Conservation (phyloP, 2,329 filamentous ascomycete species). For the Pyricularia grisea region DNA sequence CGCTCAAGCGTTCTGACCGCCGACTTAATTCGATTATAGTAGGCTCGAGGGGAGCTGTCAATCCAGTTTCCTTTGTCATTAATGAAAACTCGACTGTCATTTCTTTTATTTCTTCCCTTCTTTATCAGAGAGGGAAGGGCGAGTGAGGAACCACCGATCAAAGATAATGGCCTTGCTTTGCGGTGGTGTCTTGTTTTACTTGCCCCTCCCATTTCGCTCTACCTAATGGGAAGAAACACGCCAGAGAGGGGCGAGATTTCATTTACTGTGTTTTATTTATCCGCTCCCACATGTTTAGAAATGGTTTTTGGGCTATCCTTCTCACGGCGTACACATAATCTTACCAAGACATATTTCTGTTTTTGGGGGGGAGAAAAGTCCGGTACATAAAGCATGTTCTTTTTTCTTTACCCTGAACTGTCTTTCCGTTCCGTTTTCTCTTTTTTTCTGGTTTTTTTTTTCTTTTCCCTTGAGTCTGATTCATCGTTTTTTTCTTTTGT, state of each 20-base stretch:
- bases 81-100: background rate
- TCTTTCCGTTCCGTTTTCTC: slow-evolving; percentile 2
- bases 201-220: background rate
- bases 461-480: background rate
- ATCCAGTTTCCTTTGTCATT: background rate
- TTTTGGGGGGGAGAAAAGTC: background rate
- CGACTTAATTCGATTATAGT: background rate
- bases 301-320: slow-evolving; percentile 8
- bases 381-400: slow-evolving; percentile 10
- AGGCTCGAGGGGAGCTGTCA: background rate
- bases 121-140: background rate
- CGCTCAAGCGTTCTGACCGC: background rate
- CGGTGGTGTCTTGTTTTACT: background rate
- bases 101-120: background rate
- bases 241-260: background rate
- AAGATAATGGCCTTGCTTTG: background rate
- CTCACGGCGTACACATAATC: slow-evolving; percentile 24
- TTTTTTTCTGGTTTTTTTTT: slow-evolving; percentile 5
- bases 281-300: slow-evolving; percentile 16
- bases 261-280: slow-evolving; percentile 5
- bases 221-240: background rate
- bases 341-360: slow-evolving; percentile 12
- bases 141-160: background rate
- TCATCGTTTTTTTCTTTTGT: slow-evolving; percentile 6
- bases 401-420: background rate